These are phyloP conservation scores for Zoysia matrella DNA, from an alignment of 202 grass and related monocot species.

Conservation along the genomic window DNA sequence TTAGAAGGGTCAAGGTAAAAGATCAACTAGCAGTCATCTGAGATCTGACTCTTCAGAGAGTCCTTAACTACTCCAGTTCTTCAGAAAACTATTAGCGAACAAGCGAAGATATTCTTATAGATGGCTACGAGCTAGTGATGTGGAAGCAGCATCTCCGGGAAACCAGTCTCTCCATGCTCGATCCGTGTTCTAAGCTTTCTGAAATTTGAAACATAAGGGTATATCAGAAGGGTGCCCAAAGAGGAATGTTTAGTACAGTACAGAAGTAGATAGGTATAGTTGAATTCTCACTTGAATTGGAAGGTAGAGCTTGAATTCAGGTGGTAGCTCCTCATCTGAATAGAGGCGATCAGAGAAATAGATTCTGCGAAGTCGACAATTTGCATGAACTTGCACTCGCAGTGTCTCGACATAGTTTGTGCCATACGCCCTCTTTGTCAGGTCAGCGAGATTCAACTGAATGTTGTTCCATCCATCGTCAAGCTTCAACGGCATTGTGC, in stretches of 20 bases:
- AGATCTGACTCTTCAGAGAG: neutral
- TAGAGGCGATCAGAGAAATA: no score
- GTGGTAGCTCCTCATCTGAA: no score
- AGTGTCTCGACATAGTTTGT: no score
- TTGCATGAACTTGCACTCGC: no score
- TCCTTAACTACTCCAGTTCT: neutral
- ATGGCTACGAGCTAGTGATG: neutral
- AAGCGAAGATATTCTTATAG: neutral
- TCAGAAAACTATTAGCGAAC: neutral
- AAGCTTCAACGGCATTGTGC: no score
- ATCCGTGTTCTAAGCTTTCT: constrained; percentile 39
- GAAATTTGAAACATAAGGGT: constrained; percentile 7
- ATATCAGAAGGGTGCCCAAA: neutral
- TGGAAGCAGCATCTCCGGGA: neutral
- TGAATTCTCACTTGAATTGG: no score
- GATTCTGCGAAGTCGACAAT: no score
- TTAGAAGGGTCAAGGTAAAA: neutral
- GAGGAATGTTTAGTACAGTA: neutral
- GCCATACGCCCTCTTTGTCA: no score
- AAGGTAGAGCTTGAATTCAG: no score
- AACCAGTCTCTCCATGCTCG: neutral
- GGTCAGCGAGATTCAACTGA: no score
- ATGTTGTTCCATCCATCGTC: no score
- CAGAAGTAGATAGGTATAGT: neutral
- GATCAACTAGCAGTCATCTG: neutral